Evolutionary conservation across 2,329 filamentous ascomycete species (phyloP), one percentile per base, ranked within the genome.

Genomic region (Diplodia seriata): DNA sequence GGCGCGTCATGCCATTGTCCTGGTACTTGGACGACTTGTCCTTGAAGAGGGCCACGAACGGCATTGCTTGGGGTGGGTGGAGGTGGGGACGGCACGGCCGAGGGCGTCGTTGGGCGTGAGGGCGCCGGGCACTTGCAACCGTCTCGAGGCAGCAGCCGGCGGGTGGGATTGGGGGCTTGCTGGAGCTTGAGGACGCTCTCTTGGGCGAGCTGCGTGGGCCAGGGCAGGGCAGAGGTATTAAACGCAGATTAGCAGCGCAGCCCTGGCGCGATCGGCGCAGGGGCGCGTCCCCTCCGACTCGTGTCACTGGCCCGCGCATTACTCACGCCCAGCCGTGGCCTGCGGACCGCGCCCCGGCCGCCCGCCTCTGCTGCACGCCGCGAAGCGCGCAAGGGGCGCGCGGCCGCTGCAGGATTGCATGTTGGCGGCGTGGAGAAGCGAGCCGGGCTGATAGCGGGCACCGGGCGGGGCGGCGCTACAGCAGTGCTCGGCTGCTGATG

Each of bases 1-100:
- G 72, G 38, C 64, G 66, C 12, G 75, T 70, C 66, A 67, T 67
- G 59, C 59, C 43, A 33, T 49, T 9, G 57, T 62, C 11, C 23
- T 38, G 40, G 18, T 9, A 20, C 14, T 49, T 31, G 43, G 59
- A 50, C 59, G 59, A 50, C 59, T 51, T 50, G 43, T 63, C 43
- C 43, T 29, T 51, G 38, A 61, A 61, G 53, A 36, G 53, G 15
- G 29, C 15, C 29, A 14, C 53, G 53, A n/a, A 9, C 11, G 53
- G 53, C 26, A 55, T 29, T 26, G 50, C 50, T 26, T 2, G 2
- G 18, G n/a, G 18, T n/a, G 43, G 43, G 7, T 8, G 8, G 18
- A n/a, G 18, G 53, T 4, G 51, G 31, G 18, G 53, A 20, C 23
- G n/a, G 31, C 23, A 26, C 23, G 55, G 55, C 31, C 8, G 20